Evolutionary conservation across 2,329 filamentous ascomycete genomes (phyloP).

Genomic region (Penicillium hordei): DNA sequence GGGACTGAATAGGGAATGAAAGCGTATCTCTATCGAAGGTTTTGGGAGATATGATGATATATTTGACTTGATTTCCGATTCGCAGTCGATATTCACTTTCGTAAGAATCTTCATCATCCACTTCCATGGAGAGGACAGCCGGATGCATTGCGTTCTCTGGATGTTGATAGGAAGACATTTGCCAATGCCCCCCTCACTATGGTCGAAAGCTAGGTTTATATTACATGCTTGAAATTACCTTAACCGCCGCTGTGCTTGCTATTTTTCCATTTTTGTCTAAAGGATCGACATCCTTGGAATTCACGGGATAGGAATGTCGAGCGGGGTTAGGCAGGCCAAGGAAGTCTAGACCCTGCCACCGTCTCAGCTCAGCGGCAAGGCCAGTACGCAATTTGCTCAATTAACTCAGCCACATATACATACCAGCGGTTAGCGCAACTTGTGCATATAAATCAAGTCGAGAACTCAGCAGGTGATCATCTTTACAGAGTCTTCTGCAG

Average conservation of each 20-base stretch:
- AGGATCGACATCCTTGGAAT: no score
- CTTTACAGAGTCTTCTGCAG: background rate
- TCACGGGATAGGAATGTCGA: no score
- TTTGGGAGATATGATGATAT: slow-evolving; percentile 7
- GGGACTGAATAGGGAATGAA: slow-evolving; percentile 8
- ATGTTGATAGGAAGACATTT: slow-evolving; percentile 2
- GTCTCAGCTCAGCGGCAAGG: no score
- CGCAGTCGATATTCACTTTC: slow-evolving; percentile 9
- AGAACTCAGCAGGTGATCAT: background rate
- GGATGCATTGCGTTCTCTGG: slow-evolving; percentile 1
- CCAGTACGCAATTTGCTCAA: background rate
- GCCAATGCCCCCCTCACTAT: no score
- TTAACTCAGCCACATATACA: background rate
- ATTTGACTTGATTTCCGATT: slow-evolving; percentile 7
- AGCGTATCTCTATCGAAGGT: slow-evolving; percentile 9
- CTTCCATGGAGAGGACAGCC: slow-evolving; percentile 4
- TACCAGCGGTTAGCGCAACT: background rate
- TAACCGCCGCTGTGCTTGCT: background rate
- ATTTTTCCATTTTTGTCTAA: background rate
- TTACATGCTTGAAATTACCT: background rate
- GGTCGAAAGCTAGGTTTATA: background rate
- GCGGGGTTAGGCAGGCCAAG: no score
- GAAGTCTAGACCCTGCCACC: no score
- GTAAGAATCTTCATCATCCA: slow-evolving; percentile 5
- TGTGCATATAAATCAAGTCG: background rate